Conservation (phyloP, 2,329 filamentous ascomycete genomes). For the Diaporthe caulivora region DNA sequence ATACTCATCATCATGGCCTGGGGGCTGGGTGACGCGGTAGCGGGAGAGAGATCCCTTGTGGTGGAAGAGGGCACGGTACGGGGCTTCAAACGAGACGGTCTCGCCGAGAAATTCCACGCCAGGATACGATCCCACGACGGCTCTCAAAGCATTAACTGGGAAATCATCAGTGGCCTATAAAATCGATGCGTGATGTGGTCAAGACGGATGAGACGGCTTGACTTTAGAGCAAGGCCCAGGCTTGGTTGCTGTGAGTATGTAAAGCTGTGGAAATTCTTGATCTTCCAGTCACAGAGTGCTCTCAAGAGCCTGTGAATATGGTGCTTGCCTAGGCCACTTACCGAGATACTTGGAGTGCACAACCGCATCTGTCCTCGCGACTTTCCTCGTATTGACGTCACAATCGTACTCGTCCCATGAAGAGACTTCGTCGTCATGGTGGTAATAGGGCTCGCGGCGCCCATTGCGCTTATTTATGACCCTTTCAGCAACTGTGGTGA, state of each 20-base stretch:
- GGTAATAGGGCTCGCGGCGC: constrained; percentile 29
- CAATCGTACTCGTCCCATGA: constrained; percentile 39
- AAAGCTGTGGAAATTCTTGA: neutral
- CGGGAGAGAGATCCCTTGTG: constrained; percentile 56
- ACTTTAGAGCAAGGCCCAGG: neutral
- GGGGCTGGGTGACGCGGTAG: constrained; percentile 58
- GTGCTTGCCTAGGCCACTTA: neutral
- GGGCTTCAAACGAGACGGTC: constrained; percentile 55
- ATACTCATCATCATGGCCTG: constrained; percentile 56
- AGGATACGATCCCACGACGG: constrained; percentile 63
- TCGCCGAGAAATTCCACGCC: constrained; percentile 53
- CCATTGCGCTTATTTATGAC: constrained; percentile 37
- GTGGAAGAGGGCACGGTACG: constrained; percentile 63
- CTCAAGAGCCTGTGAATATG: neutral
- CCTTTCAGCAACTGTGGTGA: constrained; percentile 52
- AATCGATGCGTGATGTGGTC: neutral
- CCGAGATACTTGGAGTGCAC: constrained; percentile 59
- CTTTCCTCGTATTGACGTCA: constrained; percentile 42
- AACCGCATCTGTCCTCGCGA: constrained; percentile 54
- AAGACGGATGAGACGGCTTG: neutral
- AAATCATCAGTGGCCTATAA: neutral
- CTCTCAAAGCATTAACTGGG: constrained; percentile 56
- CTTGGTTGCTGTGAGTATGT: neutral
- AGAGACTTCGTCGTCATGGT: constrained; percentile 34
- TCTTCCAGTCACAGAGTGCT: neutral